Percentiles rank a stretch among this genome's conserved stretches.
Conservation (phyloP, 129 eudicot genomes). For the Pittosporum tobira region DNA sequence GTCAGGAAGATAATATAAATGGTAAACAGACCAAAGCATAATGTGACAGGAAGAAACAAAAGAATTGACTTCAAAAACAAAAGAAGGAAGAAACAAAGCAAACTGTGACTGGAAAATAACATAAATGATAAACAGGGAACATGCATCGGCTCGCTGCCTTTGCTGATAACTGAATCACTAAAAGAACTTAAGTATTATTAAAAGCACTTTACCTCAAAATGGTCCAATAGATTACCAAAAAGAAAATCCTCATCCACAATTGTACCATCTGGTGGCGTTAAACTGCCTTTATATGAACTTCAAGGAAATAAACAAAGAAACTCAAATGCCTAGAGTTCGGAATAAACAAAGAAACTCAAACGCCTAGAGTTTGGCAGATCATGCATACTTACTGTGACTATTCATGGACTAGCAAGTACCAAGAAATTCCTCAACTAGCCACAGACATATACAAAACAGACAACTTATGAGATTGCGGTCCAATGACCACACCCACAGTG, state of each 20-base stretch:
- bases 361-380: slow-evolving; percentile 24
- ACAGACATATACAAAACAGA: slow-evolving; percentile 46
- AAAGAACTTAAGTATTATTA: background rate
- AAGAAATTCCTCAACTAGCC: slow-evolving; percentile 32
- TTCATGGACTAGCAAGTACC: slow-evolving; percentile 29
- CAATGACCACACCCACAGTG: slow-evolving; percentile 8
- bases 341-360: slow-evolving; percentile 21
- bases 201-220: slow-evolving; percentile 11
- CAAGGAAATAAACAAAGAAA: slow-evolving; percentile 15
- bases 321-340: slow-evolving; percentile 20
- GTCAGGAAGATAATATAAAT: too few species aligned
- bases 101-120: too few species aligned
- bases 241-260: slow-evolving; percentile 20
- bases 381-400: slow-evolving; percentile 23
- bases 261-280: slow-evolving; percentile 25
- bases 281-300: slow-evolving; percentile 18
- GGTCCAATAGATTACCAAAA: slow-evolving; percentile 9
- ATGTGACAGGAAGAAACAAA: too few species aligned
- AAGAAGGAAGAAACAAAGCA: too few species aligned
- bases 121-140: too few species aligned
- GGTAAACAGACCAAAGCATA: too few species aligned
- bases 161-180: background rate
- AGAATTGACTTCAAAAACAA: too few species aligned
- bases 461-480: slow-evolving; percentile 20
- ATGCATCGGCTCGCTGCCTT: background rate